Conservation (phyloP, 208 protist species). For the Endotrypanum monterogeii region DNA sequence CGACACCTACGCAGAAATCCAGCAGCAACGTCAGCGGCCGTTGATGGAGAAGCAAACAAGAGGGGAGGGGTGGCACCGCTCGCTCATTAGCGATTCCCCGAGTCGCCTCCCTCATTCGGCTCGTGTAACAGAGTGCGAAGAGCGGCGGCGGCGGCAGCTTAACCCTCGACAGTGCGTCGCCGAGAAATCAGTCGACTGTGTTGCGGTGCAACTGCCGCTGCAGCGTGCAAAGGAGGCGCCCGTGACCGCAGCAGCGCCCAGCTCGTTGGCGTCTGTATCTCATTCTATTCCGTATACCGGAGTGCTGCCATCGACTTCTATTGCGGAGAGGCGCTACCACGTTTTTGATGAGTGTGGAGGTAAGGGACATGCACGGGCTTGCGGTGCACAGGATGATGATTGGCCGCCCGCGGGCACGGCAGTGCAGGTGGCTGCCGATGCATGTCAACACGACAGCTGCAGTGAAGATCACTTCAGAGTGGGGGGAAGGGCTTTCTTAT, state of each 20-base stretch:
- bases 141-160: not conserved
- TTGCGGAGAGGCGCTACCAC: too few species aligned
- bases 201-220: conserved; percentile 30
- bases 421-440: conserved; percentile 12
- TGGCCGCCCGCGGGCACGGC: not conserved
- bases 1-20: conserved; percentile 16
- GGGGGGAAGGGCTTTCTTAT: not conserved
- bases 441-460: not conserved
- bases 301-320: not conserved
- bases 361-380: not conserved
- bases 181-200: conserved; percentile 23
- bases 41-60: not conserved
- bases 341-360: not conserved
- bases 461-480: not conserved
- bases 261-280: not conserved
- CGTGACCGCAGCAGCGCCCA: not conserved
- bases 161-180: not conserved
- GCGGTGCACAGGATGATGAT: not conserved
- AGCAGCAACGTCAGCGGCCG: conserved; percentile 4
- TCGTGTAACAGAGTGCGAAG: not conserved
- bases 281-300: not conserved
- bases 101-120: not conserved
- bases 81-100: not conserved
- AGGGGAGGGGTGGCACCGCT: not conserved
- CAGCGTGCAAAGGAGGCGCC: not conserved